These are phyloP conservation scores for Cephaloascus fragrans DNA, from an alignment of 805 yeast species.

Conservation along the genomic window DNA sequence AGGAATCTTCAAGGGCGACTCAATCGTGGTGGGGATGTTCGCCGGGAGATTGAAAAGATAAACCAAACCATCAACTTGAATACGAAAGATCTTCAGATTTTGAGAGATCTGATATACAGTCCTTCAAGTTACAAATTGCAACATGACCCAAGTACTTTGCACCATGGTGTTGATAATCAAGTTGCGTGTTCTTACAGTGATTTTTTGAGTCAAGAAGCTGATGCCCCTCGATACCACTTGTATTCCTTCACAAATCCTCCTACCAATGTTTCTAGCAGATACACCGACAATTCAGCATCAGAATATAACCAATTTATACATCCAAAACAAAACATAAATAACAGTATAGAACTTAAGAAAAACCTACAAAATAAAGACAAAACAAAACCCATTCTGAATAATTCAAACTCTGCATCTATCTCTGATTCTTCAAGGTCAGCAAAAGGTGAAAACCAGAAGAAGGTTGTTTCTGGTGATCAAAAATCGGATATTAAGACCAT, in stretches of 20 bases:
- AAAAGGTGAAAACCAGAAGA: no score
- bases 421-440: no score
- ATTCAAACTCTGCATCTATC: no score
- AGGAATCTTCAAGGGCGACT: slow-evolving; percentile 8
- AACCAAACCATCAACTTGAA: slow-evolving; percentile 2
- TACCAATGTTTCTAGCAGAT: no score
- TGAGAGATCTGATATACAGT: background rate
- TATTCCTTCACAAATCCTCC: no score
- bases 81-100: slow-evolving; percentile 3
- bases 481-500: no score
- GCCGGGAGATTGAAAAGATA: slow-evolving; percentile 5
- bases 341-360: slow-evolving; percentile 1
- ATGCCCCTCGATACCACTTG: no score
- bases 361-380: slow-evolving; percentile 7
- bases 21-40: slow-evolving; percentile 11
- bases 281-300: no score
- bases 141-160: background rate
- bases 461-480: no score
- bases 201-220: no score
- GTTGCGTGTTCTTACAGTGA: slow-evolving; percentile 3
- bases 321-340: no score
- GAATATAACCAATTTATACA: no score
- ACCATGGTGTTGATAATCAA: slow-evolving; percentile 3
- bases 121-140: background rate
- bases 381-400: slow-evolving; percentile 4